Evolutionary conservation across 2,329 filamentous ascomycete genomes (phyloP).

Genomic region (Pseudogymnoascus sp.): DNA sequence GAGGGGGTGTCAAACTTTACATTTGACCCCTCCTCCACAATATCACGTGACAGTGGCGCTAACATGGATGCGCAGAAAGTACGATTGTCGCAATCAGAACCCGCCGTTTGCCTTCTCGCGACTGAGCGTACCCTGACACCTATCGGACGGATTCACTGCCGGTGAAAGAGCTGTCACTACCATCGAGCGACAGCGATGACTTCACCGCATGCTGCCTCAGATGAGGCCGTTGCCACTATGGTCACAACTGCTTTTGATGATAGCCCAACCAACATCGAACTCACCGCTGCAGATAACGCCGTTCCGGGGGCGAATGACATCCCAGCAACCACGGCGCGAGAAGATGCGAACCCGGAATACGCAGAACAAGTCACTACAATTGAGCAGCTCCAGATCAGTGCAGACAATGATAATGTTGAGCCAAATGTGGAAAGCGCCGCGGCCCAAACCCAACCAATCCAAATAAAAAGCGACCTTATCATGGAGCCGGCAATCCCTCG

Average conservation of each 20-base stretch:
- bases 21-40: background rate
- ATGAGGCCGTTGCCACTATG: slow-evolving; percentile 17
- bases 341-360: slow-evolving; percentile 2
- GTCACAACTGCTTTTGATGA: slow-evolving; percentile 14
- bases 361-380: slow-evolving; percentile 1
- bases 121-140: slow-evolving; percentile 4
- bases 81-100: slow-evolving; percentile 12
- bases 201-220: slow-evolving; percentile 24
- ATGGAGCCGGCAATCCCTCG: slow-evolving; percentile 7
- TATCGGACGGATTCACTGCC: slow-evolving; percentile 14
- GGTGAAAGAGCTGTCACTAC: slow-evolving; percentile 30
- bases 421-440: background rate
- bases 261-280: slow-evolving; percentile 3
- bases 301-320: background rate
- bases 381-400: slow-evolving; percentile 9
- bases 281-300: slow-evolving; percentile 15
- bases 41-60: background rate
- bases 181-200: slow-evolving; percentile 29
- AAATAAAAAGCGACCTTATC: slow-evolving; percentile 8
- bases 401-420: background rate
- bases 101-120: background rate
- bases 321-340: slow-evolving; percentile 3
- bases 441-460: background rate
- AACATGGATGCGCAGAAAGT: slow-evolving; percentile 4
- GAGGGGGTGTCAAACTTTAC: background rate